Percentiles rank a stretch among this genome's conserved stretches.
phyloP scores from a whole-genome alignment of 441 rosid genomes.

The Croton laevigatus region DNA sequence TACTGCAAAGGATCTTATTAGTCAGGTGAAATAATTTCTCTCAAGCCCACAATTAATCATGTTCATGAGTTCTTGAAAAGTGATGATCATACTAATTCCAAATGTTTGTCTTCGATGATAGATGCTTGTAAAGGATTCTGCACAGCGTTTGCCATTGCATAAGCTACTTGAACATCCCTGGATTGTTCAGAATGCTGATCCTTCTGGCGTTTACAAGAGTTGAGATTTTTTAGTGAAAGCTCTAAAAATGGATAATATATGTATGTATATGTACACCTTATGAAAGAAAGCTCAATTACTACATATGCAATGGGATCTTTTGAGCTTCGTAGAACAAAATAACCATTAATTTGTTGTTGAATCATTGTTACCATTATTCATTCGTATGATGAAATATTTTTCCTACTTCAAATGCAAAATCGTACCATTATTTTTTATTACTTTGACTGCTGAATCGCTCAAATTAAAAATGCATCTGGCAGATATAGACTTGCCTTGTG shows the following conservation, averaged over 20 bases:
- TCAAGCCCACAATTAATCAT: not conserved
- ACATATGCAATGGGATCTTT: not conserved
- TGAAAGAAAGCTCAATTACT: not conserved
- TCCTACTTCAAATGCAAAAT: not conserved
- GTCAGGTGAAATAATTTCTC: conserved; percentile 51
- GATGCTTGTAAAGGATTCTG: conserved; percentile 95
- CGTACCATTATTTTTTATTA: too few relatives aligned
- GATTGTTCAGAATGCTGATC: conserved; percentile 94
- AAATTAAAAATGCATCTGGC: too few relatives aligned
- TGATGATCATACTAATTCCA: not conserved
- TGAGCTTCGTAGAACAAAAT: conserved; percentile 16
- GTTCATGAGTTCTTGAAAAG: not conserved
- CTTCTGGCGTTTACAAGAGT: conserved; percentile 68
- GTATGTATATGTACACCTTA: not conserved
- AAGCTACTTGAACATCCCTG: conserved; percentile 92
- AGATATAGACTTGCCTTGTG: too few relatives aligned
- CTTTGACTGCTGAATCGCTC: too few relatives aligned
- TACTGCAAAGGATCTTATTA: conserved; percentile 81
- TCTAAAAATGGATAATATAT: too few relatives aligned
- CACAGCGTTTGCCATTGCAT: conserved; percentile 70
- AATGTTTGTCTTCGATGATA: conserved; percentile 17
- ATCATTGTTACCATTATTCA: conserved; percentile 5
- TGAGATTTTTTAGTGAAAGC: conserved; percentile 23
- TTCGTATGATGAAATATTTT: conserved; percentile 1
- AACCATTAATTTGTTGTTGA: conserved; percentile 8